These are phyloP conservation scores for Leishmania tarentolae DNA, from an alignment of 208 protist genomes.

Conservation along the genomic window DNA sequence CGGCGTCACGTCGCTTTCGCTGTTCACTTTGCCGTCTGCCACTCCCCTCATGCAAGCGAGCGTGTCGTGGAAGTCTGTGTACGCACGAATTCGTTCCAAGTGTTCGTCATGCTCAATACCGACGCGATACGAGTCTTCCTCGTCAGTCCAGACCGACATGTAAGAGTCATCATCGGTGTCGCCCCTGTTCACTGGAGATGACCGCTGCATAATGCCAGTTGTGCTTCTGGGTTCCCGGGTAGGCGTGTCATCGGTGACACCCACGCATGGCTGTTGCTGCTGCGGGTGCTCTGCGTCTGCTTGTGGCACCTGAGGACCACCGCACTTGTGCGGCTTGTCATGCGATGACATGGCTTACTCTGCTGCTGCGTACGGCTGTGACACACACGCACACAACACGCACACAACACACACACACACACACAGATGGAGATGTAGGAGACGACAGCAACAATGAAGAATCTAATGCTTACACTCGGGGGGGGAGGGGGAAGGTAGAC, in stretches of 20 bases:
- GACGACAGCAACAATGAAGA: not conserved
- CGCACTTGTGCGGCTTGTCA: not conserved
- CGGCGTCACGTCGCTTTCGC: not conserved
- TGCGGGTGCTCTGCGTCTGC: not conserved
- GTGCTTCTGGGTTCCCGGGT: not conserved
- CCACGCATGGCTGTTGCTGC: not conserved
- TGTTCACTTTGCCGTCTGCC: not conserved
- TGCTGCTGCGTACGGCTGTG: not conserved
- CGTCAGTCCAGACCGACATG: constrained; percentile 21
- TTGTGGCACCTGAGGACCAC: not conserved
- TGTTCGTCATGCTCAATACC: constrained; percentile 30
- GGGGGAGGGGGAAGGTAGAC: constrained; percentile 4
- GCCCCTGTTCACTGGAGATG: not conserved
- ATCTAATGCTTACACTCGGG: not conserved
- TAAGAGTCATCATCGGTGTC: not conserved
- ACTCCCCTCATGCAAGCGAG: constrained; percentile 3
- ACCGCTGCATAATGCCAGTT: not conserved
- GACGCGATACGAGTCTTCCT: constrained; percentile 35
- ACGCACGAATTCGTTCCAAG: constrained; percentile 22
- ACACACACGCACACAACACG: not conserved
- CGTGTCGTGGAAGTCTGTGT: constrained; percentile 29
- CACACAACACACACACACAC: not conserved
- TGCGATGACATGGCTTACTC: not conserved
- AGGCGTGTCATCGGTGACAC: not conserved
- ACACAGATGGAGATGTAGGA: not conserved